Evolutionary conservation across 2,329 filamentous ascomycete genomes (phyloP).

Genomic region (Graphium sp.): DNA sequence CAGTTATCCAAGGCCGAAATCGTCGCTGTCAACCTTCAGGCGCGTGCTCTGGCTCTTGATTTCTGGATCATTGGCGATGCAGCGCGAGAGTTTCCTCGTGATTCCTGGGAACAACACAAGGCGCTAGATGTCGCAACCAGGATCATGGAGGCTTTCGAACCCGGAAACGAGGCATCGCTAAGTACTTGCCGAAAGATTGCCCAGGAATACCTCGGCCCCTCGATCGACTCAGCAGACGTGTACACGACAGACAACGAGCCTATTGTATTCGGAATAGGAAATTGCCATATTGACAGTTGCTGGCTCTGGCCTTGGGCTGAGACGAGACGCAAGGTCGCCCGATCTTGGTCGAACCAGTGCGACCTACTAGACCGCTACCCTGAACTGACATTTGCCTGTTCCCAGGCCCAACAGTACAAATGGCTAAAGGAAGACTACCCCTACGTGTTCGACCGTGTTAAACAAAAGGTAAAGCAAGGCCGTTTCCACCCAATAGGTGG

Average conservation of each 20-base stretch:
- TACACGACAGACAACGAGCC: conserved; percentile 62
- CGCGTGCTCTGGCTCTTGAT: conserved; percentile 71
- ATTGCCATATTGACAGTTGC: conserved; percentile 96
- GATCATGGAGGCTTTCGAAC: conserved; percentile 82
- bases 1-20: conserved; percentile 65
- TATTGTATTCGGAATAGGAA: conserved; percentile 76
- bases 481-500: conserved; percentile 91
- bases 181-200: conserved; percentile 69
- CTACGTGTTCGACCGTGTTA: conserved; percentile 75
- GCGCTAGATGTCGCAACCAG: conserved; percentile 70
- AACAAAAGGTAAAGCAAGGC: conserved; percentile 76
- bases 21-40: conserved; percentile 74
- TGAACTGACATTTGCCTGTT: conserved; percentile 82
- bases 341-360: conserved; percentile 95
- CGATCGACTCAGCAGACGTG: conserved; percentile 68
- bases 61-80: conserved; percentile 95
- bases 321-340: conserved; percentile 88
- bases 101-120: conserved; percentile 79
- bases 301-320: conserved; percentile 99
- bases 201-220: conserved; percentile 61
- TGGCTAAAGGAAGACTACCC: conserved; percentile 90
- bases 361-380: conserved; percentile 90
- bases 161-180: conserved; percentile 63
- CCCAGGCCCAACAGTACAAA: conserved; percentile 94
- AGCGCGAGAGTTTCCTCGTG: conserved; percentile 72